Evolutionary conservation across 2,329 filamentous ascomycete species (phyloP), one percentile per base, ranked within the genome.

Genomic region (Aulographum hederae): DNA sequence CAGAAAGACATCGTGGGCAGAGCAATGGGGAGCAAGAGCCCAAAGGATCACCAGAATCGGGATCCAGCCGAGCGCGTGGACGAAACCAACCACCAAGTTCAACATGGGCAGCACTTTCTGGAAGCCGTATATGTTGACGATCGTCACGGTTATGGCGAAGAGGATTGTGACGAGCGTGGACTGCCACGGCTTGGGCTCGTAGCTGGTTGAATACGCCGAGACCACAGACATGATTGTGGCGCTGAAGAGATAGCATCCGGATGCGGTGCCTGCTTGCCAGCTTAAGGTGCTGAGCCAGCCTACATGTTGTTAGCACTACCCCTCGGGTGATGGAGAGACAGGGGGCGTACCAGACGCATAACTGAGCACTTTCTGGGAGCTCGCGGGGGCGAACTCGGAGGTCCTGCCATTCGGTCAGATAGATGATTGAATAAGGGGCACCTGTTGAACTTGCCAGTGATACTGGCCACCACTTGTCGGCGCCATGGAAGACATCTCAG

Each of bases 221-320:
- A 45, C 25, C 56, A 42, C 0, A 46, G 51, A 4, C 45, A 43
- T 12, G 46, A 40, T n/a, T 57, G 41, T 26, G 51, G 56, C 1
- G 46, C 45, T 20, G 44, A 41, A 18, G 42, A 45, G 5, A 53
- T 46, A 5, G 46, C 43, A 32, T 43, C 43, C n/a, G n/a, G n/a
- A n/a, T n/a, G n/a, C n/a, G n/a, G n/a, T n/a, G n/a, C n/a, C n/a
- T n/a, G n/a, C n/a, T n/a, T n/a, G n/a, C n/a, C n/a, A n/a, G n/a
- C n/a, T n/a, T n/a, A n/a, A 52, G 49, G 10, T 50, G 43, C 51
- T 51, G 54, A 26, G 42, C 47, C 6, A 54, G 43, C 2, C 48
- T 50, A 3, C 42, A 45, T n/a, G n/a, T n/a, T n/a, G n/a, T n/a
- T n/a, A n/a, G n/a, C n/a, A n/a, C n/a, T n/a, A n/a, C n/a, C n/a